Base-by-base conservation (phyloP, 805 yeast species). In the Candida xiaguanensis region DNA sequence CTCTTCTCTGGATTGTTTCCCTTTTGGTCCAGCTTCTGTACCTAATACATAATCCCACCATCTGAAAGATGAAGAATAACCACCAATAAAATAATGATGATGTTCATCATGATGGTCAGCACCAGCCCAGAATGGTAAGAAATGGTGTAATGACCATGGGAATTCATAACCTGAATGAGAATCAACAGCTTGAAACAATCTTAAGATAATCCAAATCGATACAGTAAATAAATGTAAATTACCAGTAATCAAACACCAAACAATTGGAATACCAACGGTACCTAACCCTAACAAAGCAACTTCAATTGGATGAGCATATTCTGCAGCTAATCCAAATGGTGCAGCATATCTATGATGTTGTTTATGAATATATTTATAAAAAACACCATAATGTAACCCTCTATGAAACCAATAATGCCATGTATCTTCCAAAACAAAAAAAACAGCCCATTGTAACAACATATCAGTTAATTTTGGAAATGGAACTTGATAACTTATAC, bases 361-460 rank as follows among this genome's bases (percentile, higher is more conserved):
- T 55, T 77, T 77, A 52, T 77, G 82, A 43, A 77, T 69, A 49
- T 75, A 68, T 51, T 72, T 76, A 59, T 77, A 77, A 50, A 77
- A 77, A 34, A 70, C 63, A 5, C 81, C 80, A 43, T 70, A 65
- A 47, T 77, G 82, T 55, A 77, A 75, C 27, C 73, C 59, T 42
- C 82, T 56, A 50, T 77, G 82, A 36, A 74, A 70, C 77, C 78
- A 73, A 53, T 77, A 77, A 51, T 77, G 82, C 82, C 82, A 77
- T 42, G 65, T 58, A 50, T 77, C 82, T 51, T 77, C 82, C 37
- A 71, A 62, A 16, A 75, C 62, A 46, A 77, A 77, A 51, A 77
- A 77, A 4, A 74, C 47, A 11, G 65, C 61, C 55, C 76, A 65
- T 49, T 77, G 78, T 11, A 59, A 40, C 6, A 53, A 41, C 67